phyloP scores from a whole-genome alignment of 2,329 filamentous ascomycete genomes.

The Sclerotinia minor region DNA sequence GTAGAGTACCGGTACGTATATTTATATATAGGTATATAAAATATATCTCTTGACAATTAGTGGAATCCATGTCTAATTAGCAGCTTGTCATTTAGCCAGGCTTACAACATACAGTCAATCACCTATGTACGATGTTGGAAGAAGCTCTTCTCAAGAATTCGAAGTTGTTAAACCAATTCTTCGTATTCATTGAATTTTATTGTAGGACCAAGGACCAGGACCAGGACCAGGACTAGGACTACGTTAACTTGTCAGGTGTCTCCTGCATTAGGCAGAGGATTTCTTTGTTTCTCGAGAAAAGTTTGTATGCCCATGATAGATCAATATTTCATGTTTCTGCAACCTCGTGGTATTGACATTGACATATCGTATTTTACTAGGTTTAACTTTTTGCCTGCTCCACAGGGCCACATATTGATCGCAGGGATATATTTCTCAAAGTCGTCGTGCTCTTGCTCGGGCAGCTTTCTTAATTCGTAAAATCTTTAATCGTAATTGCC shows the following conservation, averaged over 20 bases:
- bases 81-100: background rate
- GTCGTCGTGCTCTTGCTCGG: conserved; percentile 6
- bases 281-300: conserved; percentile 4
- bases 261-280: background rate
- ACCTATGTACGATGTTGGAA: background rate
- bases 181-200: background rate
- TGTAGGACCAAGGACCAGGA: background rate
- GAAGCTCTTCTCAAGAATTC: background rate
- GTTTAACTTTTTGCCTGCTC: background rate
- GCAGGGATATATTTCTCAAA: conserved; percentile 20
- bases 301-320: conserved; percentile 8
- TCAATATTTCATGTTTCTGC: conserved; percentile 11
- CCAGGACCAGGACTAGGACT: background rate
- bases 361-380: conserved; percentile 1
- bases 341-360: conserved; percentile 4
- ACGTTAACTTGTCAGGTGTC: background rate
- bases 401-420: conserved; percentile 11
- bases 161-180: background rate
- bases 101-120: background rate
- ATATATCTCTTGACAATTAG: too few relatives aligned
- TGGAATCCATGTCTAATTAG: background rate
- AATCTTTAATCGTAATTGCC: conserved; percentile 2
- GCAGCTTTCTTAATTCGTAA: conserved; percentile 5
- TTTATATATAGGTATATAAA: too few relatives aligned
- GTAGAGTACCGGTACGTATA: too few relatives aligned